phyloP scores from a whole-genome alignment of 1,284 basidiomycete genomes.

The Pholiota adiposa region DNA sequence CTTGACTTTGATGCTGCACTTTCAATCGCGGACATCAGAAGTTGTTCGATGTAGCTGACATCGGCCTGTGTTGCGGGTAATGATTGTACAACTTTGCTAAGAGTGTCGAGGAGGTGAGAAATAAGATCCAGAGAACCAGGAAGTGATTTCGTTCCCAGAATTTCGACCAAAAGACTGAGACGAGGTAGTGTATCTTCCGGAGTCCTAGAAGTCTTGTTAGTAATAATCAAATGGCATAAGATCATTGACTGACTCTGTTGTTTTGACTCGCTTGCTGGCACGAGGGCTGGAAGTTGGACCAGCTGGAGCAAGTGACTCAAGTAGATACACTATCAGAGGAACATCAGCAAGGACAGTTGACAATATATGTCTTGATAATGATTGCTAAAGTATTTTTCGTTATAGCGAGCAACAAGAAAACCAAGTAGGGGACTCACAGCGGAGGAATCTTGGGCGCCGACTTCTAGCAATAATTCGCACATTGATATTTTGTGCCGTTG shows the following conservation, averaged over 20 bases:
- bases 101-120: constrained; percentile 73
- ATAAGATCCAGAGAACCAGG: constrained; percentile 76
- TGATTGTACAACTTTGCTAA: constrained; percentile 69
- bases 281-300: constrained; percentile 46
- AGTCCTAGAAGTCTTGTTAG: constrained; percentile 14
- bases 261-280: constrained; percentile 64
- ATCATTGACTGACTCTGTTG: constrained; percentile 51
- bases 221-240: constrained; percentile 3
- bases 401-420: neutral
- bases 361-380: constrained; percentile 55
- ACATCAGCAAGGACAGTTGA: constrained; percentile 51
- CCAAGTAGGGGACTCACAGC: constrained; percentile 42
- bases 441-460: constrained; percentile 48
- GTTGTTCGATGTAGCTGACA: constrained; percentile 82
- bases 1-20: constrained; percentile 66
- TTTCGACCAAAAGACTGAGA: constrained; percentile 72
- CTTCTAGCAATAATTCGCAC: constrained; percentile 56
- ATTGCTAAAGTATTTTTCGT: constrained; percentile 41
- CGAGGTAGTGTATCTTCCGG: constrained; percentile 46
- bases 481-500: constrained; percentile 58
- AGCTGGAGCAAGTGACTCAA: constrained; percentile 57
- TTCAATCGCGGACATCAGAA: constrained; percentile 83
- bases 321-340: constrained; percentile 58
- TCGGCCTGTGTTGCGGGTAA: constrained; percentile 57
- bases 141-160: constrained; percentile 65